Evolutionary conservation across 257 asterid genomes (phyloP).

Genomic region (Cynanchum wilfordii): DNA sequence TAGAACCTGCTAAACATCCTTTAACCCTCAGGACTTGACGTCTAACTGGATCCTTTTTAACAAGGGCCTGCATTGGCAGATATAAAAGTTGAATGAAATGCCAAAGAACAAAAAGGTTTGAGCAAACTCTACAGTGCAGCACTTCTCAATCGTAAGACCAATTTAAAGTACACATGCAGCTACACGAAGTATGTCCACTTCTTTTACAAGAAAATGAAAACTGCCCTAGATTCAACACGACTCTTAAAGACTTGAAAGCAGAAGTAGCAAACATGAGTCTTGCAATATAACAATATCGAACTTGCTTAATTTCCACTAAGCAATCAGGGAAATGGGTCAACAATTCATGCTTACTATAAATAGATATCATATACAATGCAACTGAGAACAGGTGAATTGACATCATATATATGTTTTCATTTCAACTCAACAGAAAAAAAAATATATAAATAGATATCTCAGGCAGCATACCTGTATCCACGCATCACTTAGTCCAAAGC

Average conservation of each 20-base stretch:
- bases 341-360: background rate
- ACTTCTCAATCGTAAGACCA: background rate
- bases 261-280: background rate
- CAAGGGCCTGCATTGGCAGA: slow-evolving; percentile 53
- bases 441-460: slow-evolving; percentile 8
- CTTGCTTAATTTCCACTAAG: background rate
- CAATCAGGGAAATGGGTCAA: background rate
- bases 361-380: no score
- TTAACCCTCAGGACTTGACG: slow-evolving; percentile 89
- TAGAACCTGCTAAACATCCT: slow-evolving; percentile 94
- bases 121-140: background rate
- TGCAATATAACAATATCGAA: background rate
- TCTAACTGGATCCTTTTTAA: slow-evolving; percentile 81
- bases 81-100: background rate
- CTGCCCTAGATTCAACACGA: background rate
- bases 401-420: no score
- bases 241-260: background rate
- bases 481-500: slow-evolving; percentile 86
- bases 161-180: background rate
- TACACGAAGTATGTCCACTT: background rate
- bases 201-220: background rate
- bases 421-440: background rate
- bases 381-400: no score
- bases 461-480: slow-evolving; percentile 77
- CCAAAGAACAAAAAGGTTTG: background rate